These are phyloP conservation scores for Naumovozyma castellii DNA, from an alignment of 805 yeast genomes.

Conservation along the genomic window DNA sequence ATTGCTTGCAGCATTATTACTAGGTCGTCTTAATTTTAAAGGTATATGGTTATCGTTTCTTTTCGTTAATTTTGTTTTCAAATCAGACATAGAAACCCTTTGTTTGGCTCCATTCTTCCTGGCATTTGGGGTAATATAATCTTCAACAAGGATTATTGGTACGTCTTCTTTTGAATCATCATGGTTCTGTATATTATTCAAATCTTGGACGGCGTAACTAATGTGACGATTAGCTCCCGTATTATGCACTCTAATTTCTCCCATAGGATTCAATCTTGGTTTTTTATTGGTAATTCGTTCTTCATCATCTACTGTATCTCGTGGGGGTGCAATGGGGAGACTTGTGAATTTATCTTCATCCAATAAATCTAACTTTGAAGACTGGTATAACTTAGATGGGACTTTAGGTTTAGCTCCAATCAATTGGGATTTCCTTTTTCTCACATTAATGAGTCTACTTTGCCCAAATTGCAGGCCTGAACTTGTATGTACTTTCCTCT, in stretches of 20 bases:
- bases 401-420: conserved; percentile 26
- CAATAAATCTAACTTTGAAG: conserved; percentile 25
- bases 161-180: conserved; percentile 7
- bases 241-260: conserved; percentile 15
- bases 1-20: not conserved
- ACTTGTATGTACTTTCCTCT: conserved; percentile 6
- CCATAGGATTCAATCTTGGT: conserved; percentile 8
- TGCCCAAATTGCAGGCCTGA: not conserved
- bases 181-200: not conserved
- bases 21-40: conserved; percentile 11
- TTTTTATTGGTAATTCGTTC: conserved; percentile 2
- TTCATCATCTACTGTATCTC: not conserved
- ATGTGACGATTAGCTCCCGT: conserved; percentile 9
- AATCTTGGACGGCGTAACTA: conserved; percentile 7
- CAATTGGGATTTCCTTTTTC: conserved; percentile 18
- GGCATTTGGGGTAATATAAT: conserved; percentile 18
- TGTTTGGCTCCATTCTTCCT: conserved; percentile 7
- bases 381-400: conserved; percentile 16
- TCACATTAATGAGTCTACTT: conserved; percentile 7
- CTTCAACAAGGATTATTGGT: conserved; percentile 26
- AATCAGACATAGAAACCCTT: conserved; percentile 22
- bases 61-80: conserved; percentile 18
- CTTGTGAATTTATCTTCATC: conserved; percentile 25
- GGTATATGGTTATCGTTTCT: conserved; percentile 18
- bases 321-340: conserved; percentile 26